These are phyloP conservation scores for Scleroderma bovista DNA, from an alignment of 768 basidiomycete species.

Conservation along the genomic window DNA sequence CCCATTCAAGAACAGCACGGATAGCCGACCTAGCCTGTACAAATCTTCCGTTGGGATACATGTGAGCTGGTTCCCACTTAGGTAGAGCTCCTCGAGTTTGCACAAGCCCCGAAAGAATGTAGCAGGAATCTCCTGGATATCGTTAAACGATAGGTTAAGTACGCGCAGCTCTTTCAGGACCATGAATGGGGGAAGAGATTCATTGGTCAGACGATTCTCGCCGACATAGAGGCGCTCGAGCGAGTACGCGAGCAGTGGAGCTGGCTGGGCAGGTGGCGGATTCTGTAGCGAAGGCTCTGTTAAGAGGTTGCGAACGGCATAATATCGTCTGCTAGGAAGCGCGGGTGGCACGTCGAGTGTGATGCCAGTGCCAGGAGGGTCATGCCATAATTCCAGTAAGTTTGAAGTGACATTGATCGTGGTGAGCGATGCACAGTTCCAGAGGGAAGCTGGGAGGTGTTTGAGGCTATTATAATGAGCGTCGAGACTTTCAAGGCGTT, in stretches of 20 bases:
- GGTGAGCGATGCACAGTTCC: slow-evolving; percentile 73
- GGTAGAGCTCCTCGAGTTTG: slow-evolving; percentile 78
- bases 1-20: slow-evolving; percentile 84
- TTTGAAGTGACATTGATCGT: slow-evolving; percentile 89
- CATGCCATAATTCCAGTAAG: slow-evolving; percentile 65
- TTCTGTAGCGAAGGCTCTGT: slow-evolving; percentile 25
- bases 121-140: slow-evolving; percentile 82
- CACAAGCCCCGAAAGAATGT: slow-evolving; percentile 68
- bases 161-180: slow-evolving; percentile 72
- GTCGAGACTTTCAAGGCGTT: slow-evolving; percentile 71
- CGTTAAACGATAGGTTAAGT: slow-evolving; percentile 92
- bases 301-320: slow-evolving; percentile 31
- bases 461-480: slow-evolving; percentile 88
- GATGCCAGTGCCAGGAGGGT: slow-evolving; percentile 43
- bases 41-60: slow-evolving; percentile 88
- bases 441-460: slow-evolving; percentile 69
- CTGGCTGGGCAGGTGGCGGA: slow-evolving; percentile 20
- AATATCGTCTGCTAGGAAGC: slow-evolving; percentile 10
- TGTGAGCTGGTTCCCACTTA: slow-evolving; percentile 93
- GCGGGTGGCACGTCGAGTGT: slow-evolving; percentile 17
- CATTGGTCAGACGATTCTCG: slow-evolving; percentile 84
- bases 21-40: slow-evolving; percentile 58
- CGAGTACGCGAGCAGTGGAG: slow-evolving; percentile 61
- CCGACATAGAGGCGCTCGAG: slow-evolving; percentile 81
- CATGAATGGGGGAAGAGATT: slow-evolving; percentile 68